A percentile compares a stretch with the other conserved stretches of the same genome.
phyloP scores from a whole-genome alignment of 73 alveolate genomes.

The Paramecium sexaurelia region DNA sequence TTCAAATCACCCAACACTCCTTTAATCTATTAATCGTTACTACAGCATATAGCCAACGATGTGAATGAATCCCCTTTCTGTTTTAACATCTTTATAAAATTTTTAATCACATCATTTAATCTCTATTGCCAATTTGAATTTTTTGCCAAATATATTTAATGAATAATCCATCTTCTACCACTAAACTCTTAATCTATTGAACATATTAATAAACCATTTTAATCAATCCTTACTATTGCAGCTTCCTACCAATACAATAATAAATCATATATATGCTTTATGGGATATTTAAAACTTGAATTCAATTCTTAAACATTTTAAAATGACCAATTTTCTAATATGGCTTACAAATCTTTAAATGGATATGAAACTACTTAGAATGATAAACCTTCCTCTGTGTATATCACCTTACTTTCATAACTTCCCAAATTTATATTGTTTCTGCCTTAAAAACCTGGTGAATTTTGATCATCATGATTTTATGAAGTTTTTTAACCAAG shows the following conservation, averaged over 20 bases:
- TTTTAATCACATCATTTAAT: neutral
- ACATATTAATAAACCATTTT: neutral
- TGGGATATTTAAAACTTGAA: neutral
- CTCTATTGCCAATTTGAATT: neutral
- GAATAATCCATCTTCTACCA: slow-evolving; percentile 25
- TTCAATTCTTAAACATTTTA: neutral
- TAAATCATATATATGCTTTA: neutral
- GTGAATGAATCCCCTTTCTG: neutral
- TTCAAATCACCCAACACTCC: neutral
- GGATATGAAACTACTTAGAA: neutral
- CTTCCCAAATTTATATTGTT: neutral
- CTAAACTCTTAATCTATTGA: neutral
- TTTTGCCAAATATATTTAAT: neutral
- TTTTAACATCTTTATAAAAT: neutral
- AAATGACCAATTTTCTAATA: neutral
- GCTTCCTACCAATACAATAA: slow-evolving; percentile 22
- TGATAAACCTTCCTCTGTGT: neutral
- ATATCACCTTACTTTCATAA: neutral
- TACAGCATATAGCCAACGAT: neutral
- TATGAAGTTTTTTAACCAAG: neutral
- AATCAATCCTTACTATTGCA: neutral
- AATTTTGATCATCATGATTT: neutral
- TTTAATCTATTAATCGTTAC: neutral
- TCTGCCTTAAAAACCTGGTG: neutral
- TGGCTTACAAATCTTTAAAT: neutral